Base-by-base conservation (phyloP, 441 rosid genomes). In the Croton laevigatus region DNA sequence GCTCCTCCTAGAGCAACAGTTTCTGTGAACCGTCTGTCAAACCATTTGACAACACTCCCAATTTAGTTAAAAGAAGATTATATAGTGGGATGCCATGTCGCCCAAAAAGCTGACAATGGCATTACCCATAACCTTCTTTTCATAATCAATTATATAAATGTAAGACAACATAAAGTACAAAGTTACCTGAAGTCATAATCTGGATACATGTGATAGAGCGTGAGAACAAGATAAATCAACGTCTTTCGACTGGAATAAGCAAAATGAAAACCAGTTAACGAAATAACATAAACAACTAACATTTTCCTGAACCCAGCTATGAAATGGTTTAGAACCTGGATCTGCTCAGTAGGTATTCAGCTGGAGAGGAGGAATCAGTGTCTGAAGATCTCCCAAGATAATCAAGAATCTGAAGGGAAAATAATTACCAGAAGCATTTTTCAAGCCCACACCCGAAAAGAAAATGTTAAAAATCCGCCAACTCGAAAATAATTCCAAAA, bases 1-100 rank as follows among this genome's bases (percentile, higher is more conserved):
- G 87, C 95, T 90, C 84, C 78, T 80, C 80, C 82, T 74, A 80
- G 88, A 90, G 88, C 91, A 82, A 91, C 96, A 92, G 97, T 84
- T n/a, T 78, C 70, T 71, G 70, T 63, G 81, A 90, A 92, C 99
- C 82, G 94, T 79, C 89, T 71, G 99, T 94, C 99, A 94, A 81
- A 81, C 99, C 99, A 72, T 86, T 70, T 92, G 99, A 92, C 99
- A 92, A 84, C 99, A 94, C 94, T 94, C 96, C 97, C 99, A 88
- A 75, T 75, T 71, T 67, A 79, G 68, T 66, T 71, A 71, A 78
- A 16, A 79, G 85, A 81, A 87, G 87, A 89, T 80, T 83, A 88
- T 79, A 78, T 73, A 87, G 81, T 48, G 97, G 98, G 97, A 81
- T 94, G 97, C 79, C 98, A 92, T 75, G 75, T 87, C 97, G 97